These are phyloP conservation scores for Nemania sp. DNA, from an alignment of 2,329 filamentous ascomycete species.

Conservation along the genomic window DNA sequence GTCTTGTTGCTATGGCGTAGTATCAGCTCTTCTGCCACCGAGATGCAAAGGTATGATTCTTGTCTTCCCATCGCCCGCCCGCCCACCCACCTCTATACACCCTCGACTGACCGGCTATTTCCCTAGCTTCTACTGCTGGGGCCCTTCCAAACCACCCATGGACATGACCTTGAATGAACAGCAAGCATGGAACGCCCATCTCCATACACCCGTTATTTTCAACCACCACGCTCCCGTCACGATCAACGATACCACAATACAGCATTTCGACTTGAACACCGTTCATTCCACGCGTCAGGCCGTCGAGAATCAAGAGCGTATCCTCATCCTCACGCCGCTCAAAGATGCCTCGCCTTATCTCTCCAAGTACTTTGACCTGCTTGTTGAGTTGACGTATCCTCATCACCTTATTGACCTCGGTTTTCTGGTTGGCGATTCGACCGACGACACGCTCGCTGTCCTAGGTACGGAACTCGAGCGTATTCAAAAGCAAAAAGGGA, in stretches of 20 bases:
- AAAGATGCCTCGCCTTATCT: slow-evolving; percentile 85
- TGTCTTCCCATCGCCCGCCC: slow-evolving; percentile 1
- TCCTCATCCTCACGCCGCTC: slow-evolving; percentile 90
- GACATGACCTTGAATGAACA: slow-evolving; percentile 92
- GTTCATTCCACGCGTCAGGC: slow-evolving; percentile 82
- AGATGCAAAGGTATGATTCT: slow-evolving; percentile 79
- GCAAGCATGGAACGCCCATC: slow-evolving; percentile 82
- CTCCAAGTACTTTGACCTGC: slow-evolving; percentile 88
- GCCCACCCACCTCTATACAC: neutral
- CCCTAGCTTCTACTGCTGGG: slow-evolving; percentile 92
- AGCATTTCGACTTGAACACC: slow-evolving; percentile 80
- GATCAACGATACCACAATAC: slow-evolving; percentile 79
- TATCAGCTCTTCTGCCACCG: slow-evolving; percentile 75
- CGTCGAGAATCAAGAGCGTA: slow-evolving; percentile 76
- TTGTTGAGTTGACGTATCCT: slow-evolving; percentile 88
- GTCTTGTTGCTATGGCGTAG: slow-evolving; percentile 87
- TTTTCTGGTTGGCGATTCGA: slow-evolving; percentile 90
- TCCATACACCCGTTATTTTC: slow-evolving; percentile 92
- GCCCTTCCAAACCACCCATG: slow-evolving; percentile 92
- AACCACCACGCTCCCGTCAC: slow-evolving; percentile 90
- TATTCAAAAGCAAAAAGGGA: slow-evolving; percentile 79
- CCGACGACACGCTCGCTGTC: slow-evolving; percentile 87
- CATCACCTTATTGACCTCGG: slow-evolving; percentile 93
- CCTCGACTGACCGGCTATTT: neutral
- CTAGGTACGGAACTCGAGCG: slow-evolving; percentile 84